These are phyloP conservation scores for Graphilbum fragrans DNA, from an alignment of 2,329 filamentous ascomycete genomes.

Conservation along the genomic window DNA sequence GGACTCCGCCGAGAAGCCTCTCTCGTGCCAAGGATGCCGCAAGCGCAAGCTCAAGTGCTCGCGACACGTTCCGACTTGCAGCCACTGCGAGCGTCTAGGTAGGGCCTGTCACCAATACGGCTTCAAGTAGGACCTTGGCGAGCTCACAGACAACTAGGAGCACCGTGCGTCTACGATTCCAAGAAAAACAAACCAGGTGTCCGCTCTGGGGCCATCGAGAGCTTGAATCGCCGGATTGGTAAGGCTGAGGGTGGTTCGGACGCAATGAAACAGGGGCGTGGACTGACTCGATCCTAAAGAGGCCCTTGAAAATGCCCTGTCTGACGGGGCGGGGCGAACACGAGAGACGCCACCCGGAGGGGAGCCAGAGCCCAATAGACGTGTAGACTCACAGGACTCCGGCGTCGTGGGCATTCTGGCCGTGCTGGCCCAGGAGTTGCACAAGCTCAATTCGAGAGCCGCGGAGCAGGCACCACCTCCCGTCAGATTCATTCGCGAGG, in stretches of 20 bases:
- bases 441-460: constrained; percentile 2
- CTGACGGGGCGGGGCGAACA: not conserved
- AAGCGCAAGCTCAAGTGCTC: constrained; percentile 11
- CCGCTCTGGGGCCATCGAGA: constrained; percentile 10
- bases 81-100: constrained; percentile 8
- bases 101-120: not conserved
- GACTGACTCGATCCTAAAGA: not conserved
- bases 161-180: constrained; percentile 4
- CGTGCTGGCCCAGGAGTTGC: constrained; percentile 6
- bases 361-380: not conserved
- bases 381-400: not conserved
- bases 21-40: constrained; percentile 8
- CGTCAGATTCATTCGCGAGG: no score
- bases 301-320: constrained; percentile 5
- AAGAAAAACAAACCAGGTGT: constrained; percentile 11
- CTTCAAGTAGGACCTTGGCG: not conserved
- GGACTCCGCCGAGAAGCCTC: not conserved
- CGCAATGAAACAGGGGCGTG: not conserved
- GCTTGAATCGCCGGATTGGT: constrained; percentile 9
- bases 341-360: not conserved
- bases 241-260: not conserved
- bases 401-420: constrained; percentile 4
- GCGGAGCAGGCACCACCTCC: not conserved
- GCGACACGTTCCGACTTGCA: constrained; percentile 7
- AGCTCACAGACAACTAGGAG: not conserved